Evolutionary conservation across 2,329 filamentous ascomycete genomes (phyloP), one percentile per base, ranked within the genome.

Genomic region (Ceratocystiopsis brevicomis): DNA sequence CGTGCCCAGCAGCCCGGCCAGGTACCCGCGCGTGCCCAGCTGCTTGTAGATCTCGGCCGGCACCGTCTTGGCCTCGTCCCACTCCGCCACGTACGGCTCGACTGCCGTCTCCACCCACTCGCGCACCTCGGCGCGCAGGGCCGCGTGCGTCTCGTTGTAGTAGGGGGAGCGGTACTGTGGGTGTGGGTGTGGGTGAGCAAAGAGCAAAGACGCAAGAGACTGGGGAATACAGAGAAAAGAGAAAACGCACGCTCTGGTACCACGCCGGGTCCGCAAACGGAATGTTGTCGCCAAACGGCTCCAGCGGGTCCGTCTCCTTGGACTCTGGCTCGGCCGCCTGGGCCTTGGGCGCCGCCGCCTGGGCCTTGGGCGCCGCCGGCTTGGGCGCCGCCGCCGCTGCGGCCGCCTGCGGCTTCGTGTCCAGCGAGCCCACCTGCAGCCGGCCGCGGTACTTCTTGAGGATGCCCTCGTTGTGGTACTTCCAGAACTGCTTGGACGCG

Each of bases 111-210:
- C 83, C 44, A 98, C 75, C 87, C 87, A 98, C 66, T 86, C 73
- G 56, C 90, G 82, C 47, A 95, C 70, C 67, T 98, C 90, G 50
- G 76, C 79, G 47, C 90, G 85, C 41, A 98, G 79, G 42, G 85
- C 86, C 45, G 77, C 87, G 62, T 98, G 90, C 6, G 84, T 78
- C 62, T 94, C 80, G 64, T 95, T 95, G 71, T 81, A 93, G 71
- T 95, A 96, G 25, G 88, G 85, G 2, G 88, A 94, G 66, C 93
- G 83, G 63, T 94, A 93, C 82, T 92, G 50, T n/a, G n/a, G n/a
- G n/a, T n/a, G n/a, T n/a, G n/a, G n/a, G n/a, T n/a, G n/a, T n/a
- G n/a, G n/a, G n/a, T n/a, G n/a, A n/a, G n/a, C n/a, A n/a, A n/a
- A n/a, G n/a, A n/a, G n/a, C n/a, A n/a, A n/a, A n/a, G n/a, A n/a